phyloP scores from a whole-genome alignment of 345 rosid species.

The Aquilaria sinensis region DNA sequence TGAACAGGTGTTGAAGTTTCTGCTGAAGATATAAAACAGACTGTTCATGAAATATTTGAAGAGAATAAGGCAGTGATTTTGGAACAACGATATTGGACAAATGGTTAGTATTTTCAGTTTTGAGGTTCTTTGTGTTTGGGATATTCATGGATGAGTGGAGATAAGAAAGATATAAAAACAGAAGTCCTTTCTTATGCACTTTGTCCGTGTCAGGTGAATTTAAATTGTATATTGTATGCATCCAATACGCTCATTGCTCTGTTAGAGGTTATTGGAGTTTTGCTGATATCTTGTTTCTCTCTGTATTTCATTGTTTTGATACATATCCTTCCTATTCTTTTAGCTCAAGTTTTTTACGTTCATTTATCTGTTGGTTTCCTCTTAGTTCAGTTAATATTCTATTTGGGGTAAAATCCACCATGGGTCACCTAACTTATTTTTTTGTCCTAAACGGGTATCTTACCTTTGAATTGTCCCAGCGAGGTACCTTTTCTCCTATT shows the following conservation, averaged over 20 bases:
- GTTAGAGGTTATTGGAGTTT: no score
- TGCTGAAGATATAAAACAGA: constrained; percentile 50
- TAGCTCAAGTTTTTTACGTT: no score
- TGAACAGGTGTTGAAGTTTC: constrained; percentile 81
- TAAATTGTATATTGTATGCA: no score
- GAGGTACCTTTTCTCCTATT: no score
- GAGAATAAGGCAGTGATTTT: constrained; percentile 50
- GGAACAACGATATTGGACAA: constrained; percentile 79
- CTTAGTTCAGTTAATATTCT: not conserved
- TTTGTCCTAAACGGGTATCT: no score
- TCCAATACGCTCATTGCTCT: not conserved
- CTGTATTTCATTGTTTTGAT: not conserved
- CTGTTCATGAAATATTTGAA: constrained; percentile 59
- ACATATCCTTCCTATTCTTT: constrained; percentile 3
- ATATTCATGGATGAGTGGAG: no score
- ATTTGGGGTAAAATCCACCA: no score
- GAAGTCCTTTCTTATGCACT: constrained; percentile 6
- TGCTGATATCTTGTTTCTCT: not conserved
- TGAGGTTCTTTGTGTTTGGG: no score
- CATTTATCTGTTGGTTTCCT: no score
- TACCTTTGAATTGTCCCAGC: no score
- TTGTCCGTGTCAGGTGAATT: no score
- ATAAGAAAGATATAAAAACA: constrained; percentile 4
- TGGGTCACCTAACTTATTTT: no score
- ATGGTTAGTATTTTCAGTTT: constrained; percentile 49